These are phyloP conservation scores for Allium fistulosum DNA, from an alignment of 106 monocot genomes.

Conservation along the genomic window DNA sequence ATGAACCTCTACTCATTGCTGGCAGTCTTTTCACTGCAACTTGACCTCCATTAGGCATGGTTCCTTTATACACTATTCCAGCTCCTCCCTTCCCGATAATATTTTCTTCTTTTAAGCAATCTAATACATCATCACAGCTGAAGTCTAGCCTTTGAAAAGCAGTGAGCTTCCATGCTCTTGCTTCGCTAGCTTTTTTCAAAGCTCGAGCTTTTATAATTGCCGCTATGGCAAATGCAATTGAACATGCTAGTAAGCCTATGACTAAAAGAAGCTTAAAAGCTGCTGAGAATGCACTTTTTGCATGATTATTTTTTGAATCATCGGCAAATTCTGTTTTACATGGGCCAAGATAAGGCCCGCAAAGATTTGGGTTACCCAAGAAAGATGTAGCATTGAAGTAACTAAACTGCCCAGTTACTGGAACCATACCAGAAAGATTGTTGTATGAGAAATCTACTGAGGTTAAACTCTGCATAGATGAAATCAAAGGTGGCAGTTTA, in stretches of 20 bases:
- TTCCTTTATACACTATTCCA: constrained; percentile 58
- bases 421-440: constrained; percentile 80
- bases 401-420: constrained; percentile 85
- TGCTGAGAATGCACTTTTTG: constrained; percentile 29
- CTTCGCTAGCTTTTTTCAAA: constrained; percentile 45
- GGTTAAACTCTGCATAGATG: constrained; percentile 90
- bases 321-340: constrained; percentile 18
- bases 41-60: constrained; percentile 52
- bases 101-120: constrained; percentile 56
- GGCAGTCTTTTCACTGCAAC: constrained; percentile 63
- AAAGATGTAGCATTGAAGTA: constrained; percentile 96
- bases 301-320: constrained; percentile 4
- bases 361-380: constrained; percentile 65
- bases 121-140: constrained; percentile 49
- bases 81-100: constrained; percentile 70
- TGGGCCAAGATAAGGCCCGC: constrained; percentile 60
- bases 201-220: constrained; percentile 71
- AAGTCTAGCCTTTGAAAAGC: constrained; percentile 66
- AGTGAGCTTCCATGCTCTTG: constrained; percentile 56
- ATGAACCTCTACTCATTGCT: constrained; percentile 39
- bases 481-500: constrained; percentile 45
- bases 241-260: constrained; percentile 44
- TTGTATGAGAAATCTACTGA: constrained; percentile 88
- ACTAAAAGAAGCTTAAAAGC: constrained; percentile 69
- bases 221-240: constrained; percentile 47